phyloP scores from a whole-genome alignment of 208 protist species.

The Wallacemonas sp. region DNA sequence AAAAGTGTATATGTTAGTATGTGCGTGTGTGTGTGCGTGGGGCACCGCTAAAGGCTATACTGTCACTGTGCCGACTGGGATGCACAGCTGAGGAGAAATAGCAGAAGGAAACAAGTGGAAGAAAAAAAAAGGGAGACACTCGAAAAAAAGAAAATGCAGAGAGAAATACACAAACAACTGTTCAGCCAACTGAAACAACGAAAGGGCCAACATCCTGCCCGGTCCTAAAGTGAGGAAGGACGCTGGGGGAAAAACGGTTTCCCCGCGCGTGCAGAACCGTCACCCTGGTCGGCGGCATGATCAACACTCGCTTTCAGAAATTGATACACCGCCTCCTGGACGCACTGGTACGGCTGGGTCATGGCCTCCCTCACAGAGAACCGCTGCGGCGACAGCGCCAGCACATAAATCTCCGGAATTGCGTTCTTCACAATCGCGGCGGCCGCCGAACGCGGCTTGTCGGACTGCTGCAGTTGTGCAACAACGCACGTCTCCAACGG shows the following conservation, averaged over 20 bases:
- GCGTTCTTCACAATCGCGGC: slow-evolving; percentile 15
- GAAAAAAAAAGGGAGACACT: too few species aligned
- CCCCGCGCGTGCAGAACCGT: neutral
- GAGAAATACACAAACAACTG: too few species aligned
- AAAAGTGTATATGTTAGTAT: too few species aligned
- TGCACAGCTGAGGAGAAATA: too few species aligned
- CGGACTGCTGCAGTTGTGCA: neutral
- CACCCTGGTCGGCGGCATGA: neutral
- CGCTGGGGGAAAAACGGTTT: neutral
- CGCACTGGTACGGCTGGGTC: slow-evolving; percentile 33
- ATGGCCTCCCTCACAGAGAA: slow-evolving; percentile 40
- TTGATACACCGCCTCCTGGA: slow-evolving; percentile 19
- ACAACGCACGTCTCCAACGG: neutral
- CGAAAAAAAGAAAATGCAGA: too few species aligned
- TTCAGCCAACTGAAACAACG: too few species aligned
- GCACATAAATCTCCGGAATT: slow-evolving; percentile 34
- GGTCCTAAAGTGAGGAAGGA: slow-evolving; percentile 1
- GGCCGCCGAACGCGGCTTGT: neutral
- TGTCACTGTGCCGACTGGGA: too few species aligned
- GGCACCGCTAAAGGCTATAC: too few species aligned
- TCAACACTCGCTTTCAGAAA: slow-evolving; percentile 4
- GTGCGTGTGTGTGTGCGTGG: too few species aligned
- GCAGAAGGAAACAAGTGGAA: too few species aligned
- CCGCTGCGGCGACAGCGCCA: slow-evolving; percentile 39
- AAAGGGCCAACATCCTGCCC: too few species aligned